Conservation (phyloP, 2,329 filamentous ascomycete genomes). For the Diaporthe aspalathi region DNA sequence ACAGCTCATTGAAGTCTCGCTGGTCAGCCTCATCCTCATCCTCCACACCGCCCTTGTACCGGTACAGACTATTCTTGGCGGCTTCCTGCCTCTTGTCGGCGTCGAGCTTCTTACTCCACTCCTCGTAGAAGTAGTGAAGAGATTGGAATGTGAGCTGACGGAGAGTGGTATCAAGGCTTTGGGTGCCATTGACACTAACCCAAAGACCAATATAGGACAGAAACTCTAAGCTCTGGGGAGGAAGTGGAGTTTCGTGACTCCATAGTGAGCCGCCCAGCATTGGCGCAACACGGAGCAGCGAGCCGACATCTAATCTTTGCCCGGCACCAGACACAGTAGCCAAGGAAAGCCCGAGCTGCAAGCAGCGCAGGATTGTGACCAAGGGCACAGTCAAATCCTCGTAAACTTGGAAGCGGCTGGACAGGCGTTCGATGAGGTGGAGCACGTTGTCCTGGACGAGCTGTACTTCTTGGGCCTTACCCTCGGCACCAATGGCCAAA, state of each 20-base stretch:
- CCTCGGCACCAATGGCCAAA: constrained; percentile 45
- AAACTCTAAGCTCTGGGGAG: constrained; percentile 58
- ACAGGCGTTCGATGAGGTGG: constrained; percentile 77
- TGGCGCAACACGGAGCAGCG: constrained; percentile 61
- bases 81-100: constrained; percentile 81
- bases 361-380: constrained; percentile 80
- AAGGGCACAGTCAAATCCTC: constrained; percentile 86
- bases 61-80: constrained; percentile 81
- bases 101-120: constrained; percentile 83
- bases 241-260: constrained; percentile 42
- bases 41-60: constrained; percentile 81
- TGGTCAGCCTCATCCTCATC: constrained; percentile 80
- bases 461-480: constrained; percentile 57
- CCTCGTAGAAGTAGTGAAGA: constrained; percentile 78
- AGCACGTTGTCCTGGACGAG: constrained; percentile 68
- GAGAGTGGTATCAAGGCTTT: constrained; percentile 53
- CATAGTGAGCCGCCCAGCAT: constrained; percentile 64
- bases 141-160: constrained; percentile 71
- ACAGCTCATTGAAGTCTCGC: constrained; percentile 81
- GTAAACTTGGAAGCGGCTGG: constrained; percentile 78
- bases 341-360: constrained; percentile 80
- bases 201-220: constrained; percentile 60
- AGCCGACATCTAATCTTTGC: constrained; percentile 29
- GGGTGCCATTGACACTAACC: constrained; percentile 60
- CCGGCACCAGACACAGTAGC: constrained; percentile 42